A percentile compares a stretch with the other conserved stretches of the same genome.
Conservation (phyloP, 176 grass and related monocot genomes). For the Bolboschoenus planiculmis region DNA sequence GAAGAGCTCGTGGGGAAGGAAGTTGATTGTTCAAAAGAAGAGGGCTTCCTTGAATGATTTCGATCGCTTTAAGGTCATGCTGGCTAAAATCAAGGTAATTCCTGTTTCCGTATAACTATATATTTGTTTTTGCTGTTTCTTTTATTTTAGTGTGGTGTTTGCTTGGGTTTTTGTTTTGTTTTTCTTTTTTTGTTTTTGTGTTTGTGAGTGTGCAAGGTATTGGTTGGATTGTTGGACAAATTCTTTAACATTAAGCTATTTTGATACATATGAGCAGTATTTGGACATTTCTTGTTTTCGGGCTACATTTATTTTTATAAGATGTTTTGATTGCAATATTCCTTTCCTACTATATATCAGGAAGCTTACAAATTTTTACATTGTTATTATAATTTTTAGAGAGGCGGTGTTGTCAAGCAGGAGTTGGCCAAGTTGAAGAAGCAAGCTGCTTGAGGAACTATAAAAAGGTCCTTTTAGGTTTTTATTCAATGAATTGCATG, state of each 20-base stretch:
- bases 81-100: conserved; percentile 35
- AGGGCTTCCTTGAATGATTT: conserved; percentile 43
- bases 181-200: no score
- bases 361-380: background rate
- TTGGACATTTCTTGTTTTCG: no score
- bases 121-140: background rate
- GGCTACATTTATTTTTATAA: no score
- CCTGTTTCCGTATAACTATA: background rate
- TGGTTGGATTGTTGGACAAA: no score
- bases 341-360: background rate
- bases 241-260: background rate
- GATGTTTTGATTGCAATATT: background rate
- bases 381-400: conserved; percentile 36
- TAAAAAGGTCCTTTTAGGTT: conserved; percentile 13
- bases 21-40: conserved; percentile 42
- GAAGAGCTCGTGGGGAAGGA: conserved; percentile 40
- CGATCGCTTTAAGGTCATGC: conserved; percentile 45
- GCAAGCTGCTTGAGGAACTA: conserved; percentile 26
- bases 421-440: conserved; percentile 82
- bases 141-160: background rate
- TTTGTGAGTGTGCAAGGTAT: no score
- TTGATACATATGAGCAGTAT: background rate
- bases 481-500: background rate
- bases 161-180: no score
- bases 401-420: conserved; percentile 66